Percentiles rank a stretch among this genome's conserved stretches.
Evolutionary conservation across 1,284 basidiomycete species (phyloP).

Genomic region (Malassezia nana): DNA sequence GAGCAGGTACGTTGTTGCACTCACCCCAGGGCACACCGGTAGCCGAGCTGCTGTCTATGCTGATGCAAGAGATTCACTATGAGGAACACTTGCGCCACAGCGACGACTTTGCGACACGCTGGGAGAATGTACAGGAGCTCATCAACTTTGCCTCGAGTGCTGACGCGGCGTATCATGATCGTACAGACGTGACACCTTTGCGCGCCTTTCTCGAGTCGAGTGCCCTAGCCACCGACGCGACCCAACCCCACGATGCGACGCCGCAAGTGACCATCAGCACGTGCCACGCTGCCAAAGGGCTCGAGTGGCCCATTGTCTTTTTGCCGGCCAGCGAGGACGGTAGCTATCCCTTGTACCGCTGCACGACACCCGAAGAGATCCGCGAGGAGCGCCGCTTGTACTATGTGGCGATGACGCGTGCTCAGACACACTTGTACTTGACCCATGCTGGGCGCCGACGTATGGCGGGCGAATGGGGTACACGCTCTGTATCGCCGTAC

Average conservation of each 20-base stretch:
- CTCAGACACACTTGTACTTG: conserved; percentile 65
- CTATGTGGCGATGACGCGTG: conserved; percentile 83
- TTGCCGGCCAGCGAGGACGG: conserved; percentile 60
- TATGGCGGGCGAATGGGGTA: conserved; percentile 23
- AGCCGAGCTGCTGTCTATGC: conserved; percentile 58
- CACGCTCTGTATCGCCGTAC: conserved; percentile 25
- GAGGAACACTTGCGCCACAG: conserved; percentile 61
- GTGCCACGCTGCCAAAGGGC: conserved; percentile 78
- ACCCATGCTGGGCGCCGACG: conserved; percentile 44
- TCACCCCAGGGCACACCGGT: conserved; percentile 53
- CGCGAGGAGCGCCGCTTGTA: conserved; percentile 75
- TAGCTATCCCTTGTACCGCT: conserved; percentile 67
- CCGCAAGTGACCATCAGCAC: conserved; percentile 67
- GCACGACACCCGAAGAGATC: conserved; percentile 57
- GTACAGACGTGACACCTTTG: conserved; percentile 51
- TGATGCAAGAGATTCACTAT: conserved; percentile 60
- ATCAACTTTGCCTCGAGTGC: conserved; percentile 45
- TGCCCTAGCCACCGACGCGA: conserved; percentile 71
- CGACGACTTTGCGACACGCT: conserved; percentile 63
- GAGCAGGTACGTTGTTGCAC: conserved; percentile 46
- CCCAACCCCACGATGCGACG: conserved; percentile 32
- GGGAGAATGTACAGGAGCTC: conserved; percentile 79
- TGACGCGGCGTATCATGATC: neutral
- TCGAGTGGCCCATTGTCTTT: conserved; percentile 83
- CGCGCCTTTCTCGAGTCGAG: conserved; percentile 73